phyloP scores from a whole-genome alignment of 2,329 filamentous ascomycete species.

The Sclerotiophoma versabilis region DNA sequence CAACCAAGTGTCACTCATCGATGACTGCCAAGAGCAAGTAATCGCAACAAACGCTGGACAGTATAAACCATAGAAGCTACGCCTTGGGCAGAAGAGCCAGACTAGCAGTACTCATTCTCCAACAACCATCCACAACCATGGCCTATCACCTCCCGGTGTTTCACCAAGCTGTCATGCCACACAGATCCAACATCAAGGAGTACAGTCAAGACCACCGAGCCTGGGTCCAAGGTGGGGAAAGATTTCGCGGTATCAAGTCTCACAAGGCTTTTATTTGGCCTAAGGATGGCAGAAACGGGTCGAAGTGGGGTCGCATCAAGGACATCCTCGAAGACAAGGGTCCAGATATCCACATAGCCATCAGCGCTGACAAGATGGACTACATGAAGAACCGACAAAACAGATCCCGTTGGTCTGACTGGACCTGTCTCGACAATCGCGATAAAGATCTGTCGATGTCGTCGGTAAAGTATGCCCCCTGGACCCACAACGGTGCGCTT shows the following conservation, averaged over 20 bases:
- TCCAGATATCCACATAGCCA: conserved; percentile 55
- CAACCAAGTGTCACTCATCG: neutral
- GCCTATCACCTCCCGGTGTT: conserved; percentile 5
- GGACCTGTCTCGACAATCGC: conserved; percentile 40
- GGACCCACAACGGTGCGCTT: conserved; percentile 22
- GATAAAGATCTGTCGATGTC: conserved; percentile 20
- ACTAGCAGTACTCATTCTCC: neutral
- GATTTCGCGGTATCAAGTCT: conserved; percentile 36
- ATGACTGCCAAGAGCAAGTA: neutral
- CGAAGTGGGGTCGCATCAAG: conserved; percentile 50
- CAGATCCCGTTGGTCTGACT: conserved; percentile 47
- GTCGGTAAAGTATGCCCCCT: conserved; percentile 23
- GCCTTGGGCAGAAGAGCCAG: neutral
- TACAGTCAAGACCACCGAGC: conserved; percentile 25
- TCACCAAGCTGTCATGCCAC: conserved; percentile 12
- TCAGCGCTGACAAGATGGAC: conserved; percentile 48
- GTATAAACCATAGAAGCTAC: conserved; percentile 1
- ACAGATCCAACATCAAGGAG: conserved; percentile 28
- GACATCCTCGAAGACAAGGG: conserved; percentile 53
- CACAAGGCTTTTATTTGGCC: conserved; percentile 55
- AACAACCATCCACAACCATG: neutral
- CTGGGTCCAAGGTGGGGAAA: conserved; percentile 38
- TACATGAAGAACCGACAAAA: conserved; percentile 49
- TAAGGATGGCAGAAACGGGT: conserved; percentile 51
- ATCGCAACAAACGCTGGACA: conserved; percentile 1